Evolutionary conservation across 257 asterid species (phyloP).

Genomic region (Nicotiana sylvestris): DNA sequence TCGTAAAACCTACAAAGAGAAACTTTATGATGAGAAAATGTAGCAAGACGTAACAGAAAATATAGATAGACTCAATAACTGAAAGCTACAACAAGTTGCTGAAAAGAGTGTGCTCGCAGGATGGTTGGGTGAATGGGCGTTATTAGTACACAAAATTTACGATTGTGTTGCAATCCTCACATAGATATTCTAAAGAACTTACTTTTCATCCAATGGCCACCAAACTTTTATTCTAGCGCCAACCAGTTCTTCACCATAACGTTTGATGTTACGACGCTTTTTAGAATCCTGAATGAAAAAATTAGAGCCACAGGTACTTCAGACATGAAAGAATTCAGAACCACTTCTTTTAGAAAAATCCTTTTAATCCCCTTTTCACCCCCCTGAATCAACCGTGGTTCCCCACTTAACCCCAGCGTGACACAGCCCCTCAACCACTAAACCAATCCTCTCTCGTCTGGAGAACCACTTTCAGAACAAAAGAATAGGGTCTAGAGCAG

Average conservation of each 20-base stretch:
- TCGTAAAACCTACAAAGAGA: slow-evolving; percentile 46
- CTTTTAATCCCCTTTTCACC: not conserved
- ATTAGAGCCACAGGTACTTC: not conserved
- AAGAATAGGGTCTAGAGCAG: not conserved
- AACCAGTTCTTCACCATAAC: slow-evolving; percentile 39
- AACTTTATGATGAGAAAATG: slow-evolving; percentile 16
- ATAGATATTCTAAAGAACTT: slow-evolving; percentile 18
- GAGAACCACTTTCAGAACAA: not conserved
- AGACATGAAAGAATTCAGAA: not conserved
- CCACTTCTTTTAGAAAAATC: not conserved
- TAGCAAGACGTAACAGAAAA: too few species aligned
- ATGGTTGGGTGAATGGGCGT: not conserved
- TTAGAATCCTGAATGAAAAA: slow-evolving; percentile 23
- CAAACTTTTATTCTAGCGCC: slow-evolving; percentile 45
- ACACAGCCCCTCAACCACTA: not conserved
- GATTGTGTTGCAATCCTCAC: not conserved
- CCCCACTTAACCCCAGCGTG: not conserved
- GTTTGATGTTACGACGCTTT: slow-evolving; percentile 16
- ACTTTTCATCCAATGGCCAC: slow-evolving; percentile 45
- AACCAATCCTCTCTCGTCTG: not conserved
- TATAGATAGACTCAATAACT: not conserved
- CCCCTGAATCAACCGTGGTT: not conserved
- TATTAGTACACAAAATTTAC: not conserved
- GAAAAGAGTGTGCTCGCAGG: not conserved
- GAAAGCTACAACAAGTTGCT: not conserved